Evolutionary conservation across 1,284 basidiomycete genomes (phyloP).

Genomic region (Trichosporon asahii): DNA sequence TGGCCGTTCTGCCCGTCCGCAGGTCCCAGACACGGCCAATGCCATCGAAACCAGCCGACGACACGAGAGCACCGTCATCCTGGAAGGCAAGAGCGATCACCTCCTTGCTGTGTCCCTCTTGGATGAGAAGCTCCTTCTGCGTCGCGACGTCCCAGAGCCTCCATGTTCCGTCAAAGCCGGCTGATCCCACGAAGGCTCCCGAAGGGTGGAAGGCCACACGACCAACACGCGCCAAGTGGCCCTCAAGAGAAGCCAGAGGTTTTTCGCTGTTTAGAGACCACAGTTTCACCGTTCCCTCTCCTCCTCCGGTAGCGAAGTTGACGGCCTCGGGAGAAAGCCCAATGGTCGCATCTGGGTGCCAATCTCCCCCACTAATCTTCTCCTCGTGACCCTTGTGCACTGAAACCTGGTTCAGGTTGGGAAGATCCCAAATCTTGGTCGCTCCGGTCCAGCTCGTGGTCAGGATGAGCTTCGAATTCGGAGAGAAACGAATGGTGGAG

Average conservation of each 20-base stretch:
- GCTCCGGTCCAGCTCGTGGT: slow-evolving; percentile 95
- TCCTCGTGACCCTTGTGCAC: slow-evolving; percentile 80
- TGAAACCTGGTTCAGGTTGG: slow-evolving; percentile 72
- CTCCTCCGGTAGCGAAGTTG: slow-evolving; percentile 88
- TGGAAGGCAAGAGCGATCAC: slow-evolving; percentile 95
- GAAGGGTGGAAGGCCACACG: slow-evolving; percentile 95
- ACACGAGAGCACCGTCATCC: slow-evolving; percentile 85
- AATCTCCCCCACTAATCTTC: slow-evolving; percentile 89
- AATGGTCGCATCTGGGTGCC: slow-evolving; percentile 94
- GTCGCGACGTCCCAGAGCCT: slow-evolving; percentile 88
- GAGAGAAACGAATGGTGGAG: slow-evolving; percentile 90
- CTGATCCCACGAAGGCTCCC: slow-evolving; percentile 86
- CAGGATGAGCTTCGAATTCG: slow-evolving; percentile 79
- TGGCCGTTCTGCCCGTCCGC: slow-evolving; percentile 89
- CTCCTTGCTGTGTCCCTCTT: slow-evolving; percentile 97
- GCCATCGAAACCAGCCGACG: slow-evolving; percentile 92
- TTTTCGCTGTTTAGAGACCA: slow-evolving; percentile 85
- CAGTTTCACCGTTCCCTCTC: slow-evolving; percentile 76
- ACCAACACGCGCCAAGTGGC: slow-evolving; percentile 86
- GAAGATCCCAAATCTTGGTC: slow-evolving; percentile 92
- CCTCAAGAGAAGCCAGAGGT: slow-evolving; percentile 75
- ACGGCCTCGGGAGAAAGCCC: slow-evolving; percentile 64
- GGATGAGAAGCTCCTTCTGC: slow-evolving; percentile 75
- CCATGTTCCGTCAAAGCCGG: slow-evolving; percentile 99
- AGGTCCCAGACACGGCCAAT: slow-evolving; percentile 97